Evolutionary conservation across 2,329 filamentous ascomycete species (phyloP).

Genomic region (Bretziella fagacearum): DNA sequence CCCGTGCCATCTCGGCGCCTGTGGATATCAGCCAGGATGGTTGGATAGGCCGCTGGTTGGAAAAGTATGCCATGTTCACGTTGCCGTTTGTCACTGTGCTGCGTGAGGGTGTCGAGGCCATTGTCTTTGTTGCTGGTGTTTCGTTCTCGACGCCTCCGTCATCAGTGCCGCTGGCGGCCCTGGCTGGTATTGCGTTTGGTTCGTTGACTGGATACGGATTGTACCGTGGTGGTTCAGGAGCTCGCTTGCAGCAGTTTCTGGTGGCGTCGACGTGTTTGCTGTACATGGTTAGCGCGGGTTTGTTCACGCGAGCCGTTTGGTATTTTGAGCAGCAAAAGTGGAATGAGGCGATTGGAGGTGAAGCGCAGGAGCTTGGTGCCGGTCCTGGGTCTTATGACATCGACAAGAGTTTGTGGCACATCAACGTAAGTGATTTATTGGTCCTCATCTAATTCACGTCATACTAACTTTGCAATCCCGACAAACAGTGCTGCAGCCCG

Average conservation of each 20-base stretch:
- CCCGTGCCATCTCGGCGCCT: constrained; percentile 44
- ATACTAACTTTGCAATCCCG: constrained; percentile 11
- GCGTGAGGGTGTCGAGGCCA: constrained; percentile 69
- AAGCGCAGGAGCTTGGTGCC: constrained; percentile 30
- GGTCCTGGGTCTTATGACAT: constrained; percentile 71
- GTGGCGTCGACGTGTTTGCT: constrained; percentile 66
- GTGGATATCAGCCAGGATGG: constrained; percentile 31
- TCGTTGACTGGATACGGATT: constrained; percentile 51
- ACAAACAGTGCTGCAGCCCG: constrained; percentile 59
- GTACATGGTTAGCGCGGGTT: constrained; percentile 67
- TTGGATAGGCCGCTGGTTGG: constrained; percentile 44
- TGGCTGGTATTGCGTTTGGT: constrained; percentile 55
- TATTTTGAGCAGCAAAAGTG: constrained; percentile 53
- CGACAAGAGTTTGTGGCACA: constrained; percentile 61
- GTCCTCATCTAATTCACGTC: neutral
- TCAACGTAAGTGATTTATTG: constrained; percentile 48
- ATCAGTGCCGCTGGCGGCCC: constrained; percentile 59
- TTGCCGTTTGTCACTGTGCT: constrained; percentile 79
- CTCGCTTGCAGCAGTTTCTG: constrained; percentile 53
- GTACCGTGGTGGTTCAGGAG: constrained; percentile 41
- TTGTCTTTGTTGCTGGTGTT: constrained; percentile 69
- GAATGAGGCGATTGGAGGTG: constrained; percentile 45
- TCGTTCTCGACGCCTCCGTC: constrained; percentile 58
- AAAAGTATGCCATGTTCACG: constrained; percentile 75
- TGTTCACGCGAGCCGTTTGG: constrained; percentile 67